Percentiles rank a stretch among this genome's conserved stretches.
Conservation (phyloP, 225 moss, liverwort and hornwort genomes). For the Ulota crispa region DNA sequence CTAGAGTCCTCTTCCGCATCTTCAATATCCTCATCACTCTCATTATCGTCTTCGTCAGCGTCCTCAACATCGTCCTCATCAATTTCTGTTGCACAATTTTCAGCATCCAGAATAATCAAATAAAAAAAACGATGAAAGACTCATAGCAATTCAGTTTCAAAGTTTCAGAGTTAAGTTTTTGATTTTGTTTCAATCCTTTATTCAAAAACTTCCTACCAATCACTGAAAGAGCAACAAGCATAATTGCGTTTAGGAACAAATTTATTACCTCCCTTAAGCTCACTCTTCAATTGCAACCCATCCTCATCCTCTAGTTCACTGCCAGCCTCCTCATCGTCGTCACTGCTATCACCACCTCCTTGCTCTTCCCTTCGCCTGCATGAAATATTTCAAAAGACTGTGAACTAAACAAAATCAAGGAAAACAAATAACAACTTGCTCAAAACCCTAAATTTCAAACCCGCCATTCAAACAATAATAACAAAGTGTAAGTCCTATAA, state of each 20-base stretch:
- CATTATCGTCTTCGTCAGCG: conserved; percentile 24
- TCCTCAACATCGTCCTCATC: conserved; percentile 33
- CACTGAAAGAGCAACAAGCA: neutral
- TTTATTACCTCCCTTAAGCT: conserved; percentile 35
- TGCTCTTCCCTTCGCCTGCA: conserved; percentile 74
- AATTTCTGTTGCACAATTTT: conserved; percentile 24
- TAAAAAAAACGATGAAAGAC: neutral
- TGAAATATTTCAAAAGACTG: neutral
- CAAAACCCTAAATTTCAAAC: neutral
- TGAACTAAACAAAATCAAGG: neutral
- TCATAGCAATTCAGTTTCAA: neutral
- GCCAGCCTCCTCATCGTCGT: conserved; percentile 47
- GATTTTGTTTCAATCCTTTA: neutral
- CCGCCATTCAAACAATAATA: neutral
- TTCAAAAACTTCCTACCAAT: neutral
- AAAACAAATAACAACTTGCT: neutral
- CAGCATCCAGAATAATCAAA: neutral
- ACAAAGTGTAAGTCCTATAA: neutral
- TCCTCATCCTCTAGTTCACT: conserved; percentile 40
- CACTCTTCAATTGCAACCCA: conserved; percentile 26
- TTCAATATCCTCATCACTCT: conserved; percentile 20
- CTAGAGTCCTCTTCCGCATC: conserved; percentile 31
- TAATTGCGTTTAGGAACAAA: neutral
- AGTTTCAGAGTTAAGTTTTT: neutral
- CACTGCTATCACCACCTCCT: conserved; percentile 60